Percentiles rank a stretch among this genome's conserved stretches.
Evolutionary conservation across 2,329 filamentous ascomycete species (phyloP).

Genomic region (Ascocoryne sarcoides): DNA sequence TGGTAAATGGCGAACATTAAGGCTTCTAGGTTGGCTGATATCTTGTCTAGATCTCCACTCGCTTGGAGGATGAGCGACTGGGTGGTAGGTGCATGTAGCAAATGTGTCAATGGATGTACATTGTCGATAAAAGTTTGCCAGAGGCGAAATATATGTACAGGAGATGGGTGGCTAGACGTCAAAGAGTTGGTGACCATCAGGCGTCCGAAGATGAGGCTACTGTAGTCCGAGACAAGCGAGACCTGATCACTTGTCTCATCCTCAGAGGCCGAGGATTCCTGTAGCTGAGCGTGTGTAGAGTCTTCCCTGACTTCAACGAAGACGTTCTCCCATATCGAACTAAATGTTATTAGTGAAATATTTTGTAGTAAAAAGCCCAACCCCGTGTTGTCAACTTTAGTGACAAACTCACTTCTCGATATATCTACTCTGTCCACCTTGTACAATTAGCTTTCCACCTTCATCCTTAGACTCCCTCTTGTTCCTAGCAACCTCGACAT

Average conservation of each 20-base stretch:
- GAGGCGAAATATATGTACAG: slow-evolving; percentile 52
- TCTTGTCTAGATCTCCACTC: slow-evolving; percentile 39
- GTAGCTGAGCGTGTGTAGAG: too few species aligned
- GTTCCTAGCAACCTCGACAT: too few species aligned
- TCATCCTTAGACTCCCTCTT: too few species aligned
- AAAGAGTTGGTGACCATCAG: slow-evolving; percentile 33
- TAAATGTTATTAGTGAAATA: too few species aligned
- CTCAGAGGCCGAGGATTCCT: slow-evolving; percentile 25
- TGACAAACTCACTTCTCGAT: too few species aligned
- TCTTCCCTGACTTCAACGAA: slow-evolving; percentile 27
- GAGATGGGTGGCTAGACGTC: slow-evolving; percentile 42
- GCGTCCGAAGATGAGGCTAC: slow-evolving; percentile 40
- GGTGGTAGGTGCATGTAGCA: slow-evolving; percentile 57
- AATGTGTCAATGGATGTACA: slow-evolving; percentile 59
- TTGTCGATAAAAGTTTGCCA: slow-evolving; percentile 66
- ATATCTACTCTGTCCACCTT: too few species aligned
- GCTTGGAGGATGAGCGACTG: slow-evolving; percentile 58
- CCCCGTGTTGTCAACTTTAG: too few species aligned
- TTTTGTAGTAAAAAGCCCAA: too few species aligned
- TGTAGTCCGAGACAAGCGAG: too few species aligned
- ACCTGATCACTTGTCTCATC: slow-evolving; percentile 17
- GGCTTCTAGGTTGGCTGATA: slow-evolving; percentile 46
- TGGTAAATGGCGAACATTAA: slow-evolving; percentile 60
- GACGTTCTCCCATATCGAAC: too few species aligned
- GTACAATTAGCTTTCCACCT: too few species aligned